These are phyloP conservation scores for Metarhizium rileyi DNA, from an alignment of 2,329 filamentous ascomycete genomes.

Conservation along the genomic window DNA sequence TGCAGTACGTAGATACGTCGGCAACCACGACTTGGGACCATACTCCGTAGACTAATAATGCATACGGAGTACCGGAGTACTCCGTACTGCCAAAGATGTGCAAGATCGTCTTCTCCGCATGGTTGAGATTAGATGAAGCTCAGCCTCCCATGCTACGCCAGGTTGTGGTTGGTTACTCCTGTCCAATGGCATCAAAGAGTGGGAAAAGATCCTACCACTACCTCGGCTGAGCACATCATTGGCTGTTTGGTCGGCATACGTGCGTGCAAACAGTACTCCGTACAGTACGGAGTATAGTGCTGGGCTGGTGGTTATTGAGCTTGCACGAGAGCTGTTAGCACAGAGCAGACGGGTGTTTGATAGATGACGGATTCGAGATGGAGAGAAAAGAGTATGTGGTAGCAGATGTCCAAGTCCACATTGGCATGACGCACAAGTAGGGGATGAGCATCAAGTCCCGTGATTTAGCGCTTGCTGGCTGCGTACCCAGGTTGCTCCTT, in stretches of 20 bases:
- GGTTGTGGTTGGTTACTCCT: no score
- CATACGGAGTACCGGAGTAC: not conserved
- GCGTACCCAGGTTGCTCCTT: no score
- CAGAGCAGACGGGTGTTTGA: constrained; percentile 2
- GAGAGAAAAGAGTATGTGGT: not conserved
- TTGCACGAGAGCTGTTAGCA: not conserved
- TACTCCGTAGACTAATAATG: no score
- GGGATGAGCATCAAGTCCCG: constrained; percentile 2
- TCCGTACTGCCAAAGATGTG: not conserved
- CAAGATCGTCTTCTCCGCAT: constrained; percentile 1
- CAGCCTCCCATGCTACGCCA: not conserved
- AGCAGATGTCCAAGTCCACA: not conserved
- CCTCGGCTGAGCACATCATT: no score
- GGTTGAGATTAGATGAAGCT: not conserved
- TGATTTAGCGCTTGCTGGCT: constrained; percentile 1
- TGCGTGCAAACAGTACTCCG: no score
- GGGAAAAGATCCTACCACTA: no score
- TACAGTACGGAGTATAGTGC: no score
- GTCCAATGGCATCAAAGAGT: no score
- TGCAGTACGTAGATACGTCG: no score
- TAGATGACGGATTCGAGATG: constrained; percentile 2
- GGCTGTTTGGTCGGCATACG: no score
- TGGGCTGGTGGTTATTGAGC: no score
- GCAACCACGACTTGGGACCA: no score
- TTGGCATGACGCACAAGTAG: not conserved